A percentile compares a stretch with the other conserved stretches of the same genome.
phyloP scores from a whole-genome alignment of 495 filamentous ascomycete genomes.

The Haplographium delicatum region DNA sequence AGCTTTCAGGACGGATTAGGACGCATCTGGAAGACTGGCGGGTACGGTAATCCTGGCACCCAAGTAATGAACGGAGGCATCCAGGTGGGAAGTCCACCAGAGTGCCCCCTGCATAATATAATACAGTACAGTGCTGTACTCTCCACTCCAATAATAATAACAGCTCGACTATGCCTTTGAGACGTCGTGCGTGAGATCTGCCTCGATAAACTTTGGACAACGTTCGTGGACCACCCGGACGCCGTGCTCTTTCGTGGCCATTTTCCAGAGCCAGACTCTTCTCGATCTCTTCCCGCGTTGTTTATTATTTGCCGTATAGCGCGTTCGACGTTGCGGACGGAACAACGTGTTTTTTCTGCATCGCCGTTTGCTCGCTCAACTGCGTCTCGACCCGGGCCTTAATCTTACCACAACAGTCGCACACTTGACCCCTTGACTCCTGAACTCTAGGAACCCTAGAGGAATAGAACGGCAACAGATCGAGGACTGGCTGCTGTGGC shows the following conservation, averaged over 20 bases:
- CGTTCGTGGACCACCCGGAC: too few relatives aligned
- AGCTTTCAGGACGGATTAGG: too few relatives aligned
- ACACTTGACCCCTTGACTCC: not conserved
- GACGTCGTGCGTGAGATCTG: conserved; percentile 9
- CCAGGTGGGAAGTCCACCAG: not conserved
- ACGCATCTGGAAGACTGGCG: too few relatives aligned
- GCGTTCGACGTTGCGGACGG: conserved; percentile 6
- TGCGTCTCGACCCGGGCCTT: not conserved
- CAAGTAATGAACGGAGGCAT: too few relatives aligned
- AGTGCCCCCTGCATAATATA: not conserved
- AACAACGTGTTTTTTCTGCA: conserved; percentile 13
- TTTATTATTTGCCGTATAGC: conserved; percentile 11
- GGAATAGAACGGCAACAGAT: too few relatives aligned
- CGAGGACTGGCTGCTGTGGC: too few relatives aligned
- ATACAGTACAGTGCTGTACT: not conserved
- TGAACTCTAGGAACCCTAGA: too few relatives aligned
- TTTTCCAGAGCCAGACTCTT: not conserved
- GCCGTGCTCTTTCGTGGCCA: not conserved
- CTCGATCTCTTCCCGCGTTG: conserved; percentile 2
- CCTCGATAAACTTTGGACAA: not conserved
- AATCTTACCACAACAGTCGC: not conserved
- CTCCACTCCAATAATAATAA: conserved; percentile 1
- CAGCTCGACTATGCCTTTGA: conserved; percentile 8
- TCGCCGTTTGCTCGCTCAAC: not conserved
- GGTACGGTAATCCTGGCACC: too few relatives aligned